Percentiles rank a stretch among this genome's conserved stretches.
Evolutionary conservation across 352 stramenopile genomes (phyloP).

Genomic region (Phytophthora litchii): DNA sequence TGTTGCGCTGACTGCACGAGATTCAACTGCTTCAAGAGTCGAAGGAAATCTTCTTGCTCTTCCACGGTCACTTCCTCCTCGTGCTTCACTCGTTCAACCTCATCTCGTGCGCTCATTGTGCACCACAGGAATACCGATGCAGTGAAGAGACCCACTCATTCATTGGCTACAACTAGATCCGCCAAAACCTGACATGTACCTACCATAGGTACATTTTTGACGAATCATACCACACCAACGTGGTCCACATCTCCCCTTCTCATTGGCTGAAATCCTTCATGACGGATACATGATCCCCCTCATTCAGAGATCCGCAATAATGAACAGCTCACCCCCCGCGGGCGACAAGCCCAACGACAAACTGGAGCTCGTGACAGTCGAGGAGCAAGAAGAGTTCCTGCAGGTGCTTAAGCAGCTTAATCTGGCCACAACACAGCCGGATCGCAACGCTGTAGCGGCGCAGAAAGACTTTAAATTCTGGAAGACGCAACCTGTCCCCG

Average conservation of each 20-base stretch:
- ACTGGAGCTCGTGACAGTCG: slow-evolving; percentile 58
- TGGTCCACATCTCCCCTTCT: not conserved
- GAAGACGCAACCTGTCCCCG: slow-evolving; percentile 92
- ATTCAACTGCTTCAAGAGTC: slow-evolving; percentile 67
- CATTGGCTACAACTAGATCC: not conserved
- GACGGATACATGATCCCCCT: not conserved
- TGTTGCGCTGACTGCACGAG: slow-evolving; percentile 41
- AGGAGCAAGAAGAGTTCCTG: slow-evolving; percentile 79
- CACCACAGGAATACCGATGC: slow-evolving; percentile 1
- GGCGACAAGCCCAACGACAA: slow-evolving; percentile 25
- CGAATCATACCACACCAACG: not conserved
- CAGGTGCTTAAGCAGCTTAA: slow-evolving; percentile 73
- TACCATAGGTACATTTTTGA: not conserved
- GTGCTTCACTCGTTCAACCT: not conserved
- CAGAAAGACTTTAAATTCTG: slow-evolving; percentile 92
- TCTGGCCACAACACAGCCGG: slow-evolving; percentile 32
- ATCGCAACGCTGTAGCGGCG: slow-evolving; percentile 20
- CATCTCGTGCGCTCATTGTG: not conserved
- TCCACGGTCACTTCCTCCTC: slow-evolving; percentile 49
- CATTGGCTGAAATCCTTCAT: not conserved
- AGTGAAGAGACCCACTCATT: not conserved
- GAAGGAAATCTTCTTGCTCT: slow-evolving; percentile 77
- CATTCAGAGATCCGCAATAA: slow-evolving; percentile 20
- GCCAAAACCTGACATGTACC: not conserved
- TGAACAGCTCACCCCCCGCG: slow-evolving; percentile 21